Evolutionary conservation across 768 basidiomycete species (phyloP).

Genomic region (Psilocybe sp.): DNA sequence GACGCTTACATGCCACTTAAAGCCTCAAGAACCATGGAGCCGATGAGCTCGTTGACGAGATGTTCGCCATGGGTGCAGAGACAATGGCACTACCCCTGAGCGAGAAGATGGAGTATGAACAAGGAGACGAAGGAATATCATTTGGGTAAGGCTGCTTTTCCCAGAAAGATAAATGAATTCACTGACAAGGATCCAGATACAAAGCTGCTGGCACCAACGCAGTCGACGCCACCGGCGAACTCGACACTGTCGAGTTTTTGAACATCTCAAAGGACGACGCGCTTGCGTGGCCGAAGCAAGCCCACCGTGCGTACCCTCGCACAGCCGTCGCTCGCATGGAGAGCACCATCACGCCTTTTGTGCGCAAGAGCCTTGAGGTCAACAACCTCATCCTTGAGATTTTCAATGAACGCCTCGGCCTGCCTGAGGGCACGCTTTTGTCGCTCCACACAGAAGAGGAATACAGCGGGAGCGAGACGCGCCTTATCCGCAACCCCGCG

Average conservation of each 20-base stretch:
- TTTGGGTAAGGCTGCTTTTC: constrained; percentile 28
- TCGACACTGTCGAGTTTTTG: constrained; percentile 60
- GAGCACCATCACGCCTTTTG: constrained; percentile 49
- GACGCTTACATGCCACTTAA: not conserved
- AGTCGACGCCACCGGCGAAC: constrained; percentile 54
- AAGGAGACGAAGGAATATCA: constrained; percentile 44
- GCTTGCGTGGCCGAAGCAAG: constrained; percentile 51
- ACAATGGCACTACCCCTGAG: constrained; percentile 51
- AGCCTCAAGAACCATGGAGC: constrained; percentile 59
- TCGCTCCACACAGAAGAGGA: constrained; percentile 42
- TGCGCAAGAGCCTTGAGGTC: constrained; percentile 54
- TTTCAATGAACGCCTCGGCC: constrained; percentile 55
- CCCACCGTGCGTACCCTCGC: constrained; percentile 55
- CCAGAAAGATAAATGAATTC: not conserved
- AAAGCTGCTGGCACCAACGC: constrained; percentile 64
- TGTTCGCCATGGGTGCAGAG: constrained; percentile 57
- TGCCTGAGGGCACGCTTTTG: constrained; percentile 47
- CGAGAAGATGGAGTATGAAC: constrained; percentile 58
- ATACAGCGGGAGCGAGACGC: constrained; percentile 54
- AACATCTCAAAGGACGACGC: constrained; percentile 72
- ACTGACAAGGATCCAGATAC: constrained; percentile 34
- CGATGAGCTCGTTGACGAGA: constrained; percentile 41
- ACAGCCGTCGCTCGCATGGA: constrained; percentile 50
- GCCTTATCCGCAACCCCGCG: constrained; percentile 50
- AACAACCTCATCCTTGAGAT: constrained; percentile 50